Conservation (phyloP, 352 stramenopile species). For the Pythium monospermum region DNA sequence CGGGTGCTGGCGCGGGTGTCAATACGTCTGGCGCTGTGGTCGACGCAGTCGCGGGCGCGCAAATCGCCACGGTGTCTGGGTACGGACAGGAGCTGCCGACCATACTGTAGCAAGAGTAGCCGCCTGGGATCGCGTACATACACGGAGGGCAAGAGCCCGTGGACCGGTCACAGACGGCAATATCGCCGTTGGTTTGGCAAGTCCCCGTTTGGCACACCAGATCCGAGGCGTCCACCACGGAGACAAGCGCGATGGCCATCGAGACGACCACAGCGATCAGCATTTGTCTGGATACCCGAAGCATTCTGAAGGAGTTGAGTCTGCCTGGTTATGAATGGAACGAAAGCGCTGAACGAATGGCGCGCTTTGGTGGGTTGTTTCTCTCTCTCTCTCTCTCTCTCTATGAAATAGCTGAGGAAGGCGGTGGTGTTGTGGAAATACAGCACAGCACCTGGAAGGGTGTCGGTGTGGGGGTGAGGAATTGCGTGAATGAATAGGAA, state of each 20-base stretch:
- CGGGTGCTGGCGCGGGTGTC: not conserved
- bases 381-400: no score
- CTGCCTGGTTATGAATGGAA: no score
- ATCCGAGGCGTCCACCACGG: conserved; percentile 5
- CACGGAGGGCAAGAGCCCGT: conserved; percentile 47
- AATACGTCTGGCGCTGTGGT: not conserved
- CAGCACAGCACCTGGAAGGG: no score
- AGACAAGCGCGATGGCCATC: conserved; percentile 4
- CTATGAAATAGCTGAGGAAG: no score
- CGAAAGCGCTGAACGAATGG: no score
- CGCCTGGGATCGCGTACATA: conserved; percentile 57
- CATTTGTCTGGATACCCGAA: conserved; percentile 3
- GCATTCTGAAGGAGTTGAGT: no score
- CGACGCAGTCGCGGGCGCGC: conserved; percentile 3
- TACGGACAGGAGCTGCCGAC: conserved; percentile 37
- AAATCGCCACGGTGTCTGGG: conserved; percentile 27
- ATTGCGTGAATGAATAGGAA: no score
- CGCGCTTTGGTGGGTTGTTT: not conserved
- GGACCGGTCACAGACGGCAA: conserved; percentile 41
- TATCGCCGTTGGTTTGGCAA: conserved; percentile 56
- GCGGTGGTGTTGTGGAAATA: no score
- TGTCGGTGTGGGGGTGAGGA: no score
- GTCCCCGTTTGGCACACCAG: conserved; percentile 34
- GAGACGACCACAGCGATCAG: conserved; percentile 3
- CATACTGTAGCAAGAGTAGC: conserved; percentile 67